Evolutionary conservation across 306 rosid species (phyloP).

Genomic region (Prunus salicina): DNA sequence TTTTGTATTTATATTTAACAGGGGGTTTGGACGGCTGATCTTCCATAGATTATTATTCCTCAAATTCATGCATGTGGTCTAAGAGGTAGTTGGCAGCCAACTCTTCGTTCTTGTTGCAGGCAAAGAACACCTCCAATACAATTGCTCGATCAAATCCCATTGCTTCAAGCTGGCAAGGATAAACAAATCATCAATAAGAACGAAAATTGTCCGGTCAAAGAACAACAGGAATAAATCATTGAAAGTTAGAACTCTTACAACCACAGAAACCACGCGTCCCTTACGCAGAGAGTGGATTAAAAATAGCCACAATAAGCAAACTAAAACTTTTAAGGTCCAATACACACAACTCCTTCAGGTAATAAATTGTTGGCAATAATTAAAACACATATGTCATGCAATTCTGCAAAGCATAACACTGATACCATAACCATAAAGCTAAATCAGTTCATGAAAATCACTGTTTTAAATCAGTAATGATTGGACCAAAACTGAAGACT

Average conservation of each 20-base stretch:
- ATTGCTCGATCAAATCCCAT: conserved; percentile 81
- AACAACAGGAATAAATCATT: no score
- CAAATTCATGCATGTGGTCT: conserved; percentile 87
- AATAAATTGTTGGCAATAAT: background rate
- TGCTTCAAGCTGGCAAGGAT: conserved; percentile 71
- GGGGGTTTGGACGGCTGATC: background rate
- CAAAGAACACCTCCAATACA: conserved; percentile 84
- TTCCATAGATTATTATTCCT: conserved; percentile 45
- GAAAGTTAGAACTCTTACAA: background rate
- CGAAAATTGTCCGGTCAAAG: background rate
- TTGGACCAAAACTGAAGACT: background rate
- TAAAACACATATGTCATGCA: no score
- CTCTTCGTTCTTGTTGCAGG: conserved; percentile 92
- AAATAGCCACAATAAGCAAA: background rate
- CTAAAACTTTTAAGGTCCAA: background rate
- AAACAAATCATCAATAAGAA: background rate
- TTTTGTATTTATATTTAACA: background rate
- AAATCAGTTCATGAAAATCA: background rate
- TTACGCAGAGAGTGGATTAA: background rate
- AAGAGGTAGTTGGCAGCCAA: conserved; percentile 91
- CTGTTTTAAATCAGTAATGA: background rate
- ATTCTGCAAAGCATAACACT: background rate
- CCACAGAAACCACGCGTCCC: background rate
- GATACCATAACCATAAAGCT: background rate
- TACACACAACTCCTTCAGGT: background rate